These are phyloP conservation scores for Eucalyptus cladocalyx DNA, from an alignment of 345 rosid genomes.

Conservation along the genomic window DNA sequence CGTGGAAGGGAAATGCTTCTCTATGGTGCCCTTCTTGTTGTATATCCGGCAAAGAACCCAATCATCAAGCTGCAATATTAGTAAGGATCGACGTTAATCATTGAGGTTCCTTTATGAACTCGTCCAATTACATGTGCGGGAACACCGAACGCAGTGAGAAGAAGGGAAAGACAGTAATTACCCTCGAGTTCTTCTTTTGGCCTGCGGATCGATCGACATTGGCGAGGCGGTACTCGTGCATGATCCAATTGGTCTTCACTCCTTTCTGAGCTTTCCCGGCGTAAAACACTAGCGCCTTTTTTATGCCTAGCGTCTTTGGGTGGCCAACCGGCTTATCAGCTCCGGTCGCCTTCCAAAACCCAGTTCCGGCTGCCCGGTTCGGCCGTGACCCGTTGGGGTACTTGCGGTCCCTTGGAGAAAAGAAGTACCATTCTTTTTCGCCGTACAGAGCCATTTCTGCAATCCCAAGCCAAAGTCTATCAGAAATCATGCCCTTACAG, in stretches of 20 bases:
- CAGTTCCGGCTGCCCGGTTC: slow-evolving; percentile 87
- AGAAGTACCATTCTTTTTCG: slow-evolving; percentile 94
- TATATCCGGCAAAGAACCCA: slow-evolving; percentile 78
- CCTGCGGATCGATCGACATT: slow-evolving; percentile 68
- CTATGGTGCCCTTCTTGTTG: slow-evolving; percentile 73
- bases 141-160: not conserved
- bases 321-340: slow-evolving; percentile 88
- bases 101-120: not conserved
- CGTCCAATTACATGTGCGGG: not conserved
- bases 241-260: slow-evolving; percentile 88
- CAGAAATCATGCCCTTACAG: not conserved
- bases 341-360: slow-evolving; percentile 98
- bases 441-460: slow-evolving; percentile 72
- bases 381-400: slow-evolving; percentile 93
- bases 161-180: slow-evolving; percentile 1
- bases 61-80: slow-evolving; percentile 59
- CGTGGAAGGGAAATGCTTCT: slow-evolving; percentile 23
- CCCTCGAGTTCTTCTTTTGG: slow-evolving; percentile 48
- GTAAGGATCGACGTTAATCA: not conserved
- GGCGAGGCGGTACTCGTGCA: slow-evolving; percentile 92
- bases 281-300: slow-evolving; percentile 81
- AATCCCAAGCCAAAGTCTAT: slow-evolving; percentile 19
- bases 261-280: slow-evolving; percentile 84
- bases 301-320: slow-evolving; percentile 66
- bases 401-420: slow-evolving; percentile 84